Conservation (phyloP, 106 monocot species). For the Phalaenopsis equestris region DNA sequence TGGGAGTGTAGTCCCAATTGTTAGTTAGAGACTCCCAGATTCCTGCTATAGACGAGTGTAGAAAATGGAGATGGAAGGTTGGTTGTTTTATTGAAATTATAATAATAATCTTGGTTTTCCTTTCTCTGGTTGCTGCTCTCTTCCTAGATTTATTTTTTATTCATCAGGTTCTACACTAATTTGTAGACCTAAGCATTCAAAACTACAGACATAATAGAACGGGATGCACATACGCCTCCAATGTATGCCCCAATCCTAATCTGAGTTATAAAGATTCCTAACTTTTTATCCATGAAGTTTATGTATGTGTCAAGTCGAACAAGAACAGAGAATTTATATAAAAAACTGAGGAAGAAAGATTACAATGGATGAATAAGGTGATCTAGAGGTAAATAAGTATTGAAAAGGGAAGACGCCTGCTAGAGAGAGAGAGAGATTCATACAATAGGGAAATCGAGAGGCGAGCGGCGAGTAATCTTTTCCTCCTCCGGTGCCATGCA, state of each 20-base stretch:
- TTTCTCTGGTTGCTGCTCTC: too few relatives aligned
- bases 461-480: constrained; percentile 83
- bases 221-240: background rate
- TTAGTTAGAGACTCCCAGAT: too few relatives aligned
- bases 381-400: background rate
- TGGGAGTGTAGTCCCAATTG: too few relatives aligned
- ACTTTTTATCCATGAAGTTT: background rate
- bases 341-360: background rate
- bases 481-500: constrained; percentile 79
- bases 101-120: too few relatives aligned
- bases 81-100: too few relatives aligned
- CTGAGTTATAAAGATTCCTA: background rate
- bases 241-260: background rate
- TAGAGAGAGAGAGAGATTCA: background rate
- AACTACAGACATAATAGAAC: background rate
- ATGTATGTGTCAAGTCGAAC: background rate
- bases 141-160: too few relatives aligned
- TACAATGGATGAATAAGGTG: background rate
- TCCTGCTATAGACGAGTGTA: too few relatives aligned
- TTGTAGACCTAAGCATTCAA: background rate
- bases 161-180: background rate
- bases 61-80: too few relatives aligned
- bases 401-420: background rate
- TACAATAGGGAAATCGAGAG: constrained; percentile 84
- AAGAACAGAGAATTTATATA: background rate